Percentiles rank a stretch among this genome's conserved stretches.
phyloP scores from a whole-genome alignment of 2,329 filamentous ascomycete species.

The Colletotrichum eremochloae region DNA sequence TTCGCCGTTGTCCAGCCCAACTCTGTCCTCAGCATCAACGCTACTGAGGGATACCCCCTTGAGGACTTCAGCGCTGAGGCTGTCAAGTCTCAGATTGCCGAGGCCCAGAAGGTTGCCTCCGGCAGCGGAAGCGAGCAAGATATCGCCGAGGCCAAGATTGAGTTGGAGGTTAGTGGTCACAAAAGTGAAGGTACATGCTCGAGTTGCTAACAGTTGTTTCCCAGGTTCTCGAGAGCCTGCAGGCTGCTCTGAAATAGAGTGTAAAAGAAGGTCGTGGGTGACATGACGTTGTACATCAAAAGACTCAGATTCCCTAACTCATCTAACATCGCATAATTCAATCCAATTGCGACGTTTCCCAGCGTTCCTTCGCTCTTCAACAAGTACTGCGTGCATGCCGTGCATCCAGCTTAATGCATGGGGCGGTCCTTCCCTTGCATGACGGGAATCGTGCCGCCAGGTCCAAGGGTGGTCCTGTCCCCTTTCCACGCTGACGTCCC shows the following conservation, averaged over 20 bases:
- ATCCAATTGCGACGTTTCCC: slow-evolving; percentile 42
- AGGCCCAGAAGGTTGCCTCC: slow-evolving; percentile 94
- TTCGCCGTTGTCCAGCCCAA: slow-evolving; percentile 97
- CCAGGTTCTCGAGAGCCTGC: slow-evolving; percentile 86
- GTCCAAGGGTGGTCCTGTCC: not conserved
- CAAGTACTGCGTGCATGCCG: slow-evolving; percentile 8
- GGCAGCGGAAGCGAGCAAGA: slow-evolving; percentile 96
- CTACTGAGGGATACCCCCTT: slow-evolving; percentile 92
- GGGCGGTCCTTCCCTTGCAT: slow-evolving; percentile 19
- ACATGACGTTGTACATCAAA: slow-evolving; percentile 60
- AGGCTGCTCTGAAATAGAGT: slow-evolving; percentile 84
- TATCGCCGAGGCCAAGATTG: slow-evolving; percentile 98
- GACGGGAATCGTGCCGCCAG: not conserved
- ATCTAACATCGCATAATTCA: slow-evolving; percentile 44
- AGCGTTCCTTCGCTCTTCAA: slow-evolving; percentile 17
- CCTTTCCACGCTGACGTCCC: slow-evolving; percentile 4
- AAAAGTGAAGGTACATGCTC: slow-evolving; percentile 6
- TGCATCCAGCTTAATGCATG: slow-evolving; percentile 19
- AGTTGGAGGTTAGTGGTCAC: slow-evolving; percentile 82
- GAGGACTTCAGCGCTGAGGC: slow-evolving; percentile 97
- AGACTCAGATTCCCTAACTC: slow-evolving; percentile 44
- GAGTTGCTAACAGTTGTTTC: slow-evolving; percentile 52
- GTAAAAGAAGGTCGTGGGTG: slow-evolving; percentile 54
- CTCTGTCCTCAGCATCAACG: slow-evolving; percentile 97
- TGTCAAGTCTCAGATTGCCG: slow-evolving; percentile 89